Evolutionary conservation across 805 yeast species (phyloP).

Genomic region (Candida sonorensis): DNA sequence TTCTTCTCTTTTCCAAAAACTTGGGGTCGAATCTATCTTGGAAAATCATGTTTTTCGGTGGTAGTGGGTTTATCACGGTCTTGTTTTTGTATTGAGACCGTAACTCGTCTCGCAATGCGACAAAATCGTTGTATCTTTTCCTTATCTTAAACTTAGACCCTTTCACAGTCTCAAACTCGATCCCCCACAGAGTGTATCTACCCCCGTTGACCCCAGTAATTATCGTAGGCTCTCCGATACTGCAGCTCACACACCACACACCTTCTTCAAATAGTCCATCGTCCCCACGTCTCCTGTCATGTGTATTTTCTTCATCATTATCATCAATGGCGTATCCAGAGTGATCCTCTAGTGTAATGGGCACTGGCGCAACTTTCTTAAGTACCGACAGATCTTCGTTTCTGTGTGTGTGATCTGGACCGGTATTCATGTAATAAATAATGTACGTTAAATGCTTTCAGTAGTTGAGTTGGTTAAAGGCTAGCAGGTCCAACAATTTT

Average conservation of each 20-base stretch:
- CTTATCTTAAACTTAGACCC: slow-evolving; percentile 39
- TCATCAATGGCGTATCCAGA: slow-evolving; percentile 6
- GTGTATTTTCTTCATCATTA: too few species aligned
- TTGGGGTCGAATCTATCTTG: slow-evolving; percentile 20
- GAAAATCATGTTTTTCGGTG: slow-evolving; percentile 36
- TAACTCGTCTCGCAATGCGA: slow-evolving; percentile 35
- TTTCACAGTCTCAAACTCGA: slow-evolving; percentile 19
- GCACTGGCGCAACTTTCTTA: slow-evolving; percentile 30
- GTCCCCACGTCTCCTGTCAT: too few species aligned
- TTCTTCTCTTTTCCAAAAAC: slow-evolving; percentile 50
- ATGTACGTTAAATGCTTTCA: too few species aligned
- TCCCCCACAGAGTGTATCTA: slow-evolving; percentile 24
- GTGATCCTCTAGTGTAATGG: slow-evolving; percentile 32
- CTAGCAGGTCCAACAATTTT: too few species aligned
- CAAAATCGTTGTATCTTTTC: slow-evolving; percentile 64
- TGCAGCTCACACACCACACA: slow-evolving; percentile 25
- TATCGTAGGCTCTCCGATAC: slow-evolving; percentile 27
- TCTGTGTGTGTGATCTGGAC: slow-evolving; percentile 11
- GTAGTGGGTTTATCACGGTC: slow-evolving; percentile 40
- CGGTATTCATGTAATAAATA: slow-evolving; percentile 3
- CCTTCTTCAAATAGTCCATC: too few species aligned
- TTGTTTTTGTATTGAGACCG: slow-evolving; percentile 31
- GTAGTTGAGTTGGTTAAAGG: too few species aligned
- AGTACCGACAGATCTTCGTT: slow-evolving; percentile 7
- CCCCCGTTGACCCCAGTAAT: slow-evolving; percentile 22